Base-by-base conservation (phyloP, 306 rosid species). In the Sicyos edulis region DNA sequence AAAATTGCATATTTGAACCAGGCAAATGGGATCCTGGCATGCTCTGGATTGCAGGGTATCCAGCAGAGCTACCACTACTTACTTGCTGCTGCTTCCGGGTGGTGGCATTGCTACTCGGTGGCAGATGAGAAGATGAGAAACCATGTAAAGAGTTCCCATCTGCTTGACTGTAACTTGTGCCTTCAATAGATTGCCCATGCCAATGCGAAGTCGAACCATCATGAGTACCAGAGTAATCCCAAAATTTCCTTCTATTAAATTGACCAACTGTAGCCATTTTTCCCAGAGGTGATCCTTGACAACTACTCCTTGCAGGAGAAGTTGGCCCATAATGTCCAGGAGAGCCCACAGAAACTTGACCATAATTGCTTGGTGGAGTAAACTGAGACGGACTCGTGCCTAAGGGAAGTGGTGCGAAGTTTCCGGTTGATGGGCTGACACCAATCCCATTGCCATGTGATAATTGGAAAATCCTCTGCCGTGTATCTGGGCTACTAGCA, bases 351-450 rank as follows among this genome's bases (percentile, higher is more conserved):
- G 96, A 78, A 77, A 92, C 86, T 85, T 93, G 99, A 82, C 87
- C 55, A 40, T 85, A 91, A 64, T 92, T 83, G 83, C 81, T 85
- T 22, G 99, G 99, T 44, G 99, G 99, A 75, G 99, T 95, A 77
- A 85, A 91, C 66, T 95, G 99, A 42, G 99, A 95, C 10, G 99
- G 99, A 81, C 99, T 95, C 63, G 92, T 89, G 78, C 99, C 99
- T 40, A 95, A 91, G 67, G 97, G 99, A 64, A 95, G 80, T n/a
- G 97, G 91, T 24, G 97, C 88, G 63, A 95, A 95, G 81, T 79
- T 90, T 82, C 92, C 97, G 40, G 97, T 85, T 8, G 99, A 88
- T 42, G 97, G 99, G 74, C 97, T 91, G 59, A 83, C 69, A 78
- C 99, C 99, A 75, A 88, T 85, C 50, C 92, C 96, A 82, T 82